These are phyloP conservation scores for Hanseniaspora uvarum DNA, from an alignment of 1,139 yeast species.

Conservation along the genomic window DNA sequence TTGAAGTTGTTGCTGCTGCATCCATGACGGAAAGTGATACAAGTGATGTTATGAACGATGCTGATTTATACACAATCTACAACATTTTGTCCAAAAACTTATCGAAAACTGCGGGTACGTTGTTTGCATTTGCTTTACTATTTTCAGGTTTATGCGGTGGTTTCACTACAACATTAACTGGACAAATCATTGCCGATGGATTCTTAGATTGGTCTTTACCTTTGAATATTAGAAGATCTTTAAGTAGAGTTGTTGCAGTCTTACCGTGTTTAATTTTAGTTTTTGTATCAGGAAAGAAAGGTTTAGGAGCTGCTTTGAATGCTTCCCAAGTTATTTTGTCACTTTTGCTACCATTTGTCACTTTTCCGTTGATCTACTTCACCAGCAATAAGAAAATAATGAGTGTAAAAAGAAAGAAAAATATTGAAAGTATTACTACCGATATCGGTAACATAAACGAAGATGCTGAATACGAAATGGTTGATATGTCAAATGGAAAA, in stretches of 20 bases:
- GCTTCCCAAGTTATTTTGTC: conserved; percentile 67
- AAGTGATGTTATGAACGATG: conserved; percentile 49
- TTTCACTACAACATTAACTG: conserved; percentile 70
- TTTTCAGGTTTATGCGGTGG: conserved; percentile 78
- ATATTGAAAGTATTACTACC: background rate
- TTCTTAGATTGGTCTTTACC: conserved; percentile 61
- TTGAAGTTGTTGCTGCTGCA: conserved; percentile 63
- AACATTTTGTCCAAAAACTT: conserved; percentile 49
- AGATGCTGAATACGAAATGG: conserved; percentile 23
- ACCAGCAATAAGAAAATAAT: conserved; percentile 51
- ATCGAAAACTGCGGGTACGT: conserved; percentile 60
- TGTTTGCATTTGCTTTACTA: conserved; percentile 63
- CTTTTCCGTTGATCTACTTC: conserved; percentile 66
- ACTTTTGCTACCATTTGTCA: conserved; percentile 58
- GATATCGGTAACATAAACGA: background rate
- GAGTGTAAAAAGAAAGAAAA: conserved; percentile 36
- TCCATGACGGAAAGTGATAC: conserved; percentile 41
- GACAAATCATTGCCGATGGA: conserved; percentile 73
- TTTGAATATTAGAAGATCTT: conserved; percentile 59
- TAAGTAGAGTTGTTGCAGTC: conserved; percentile 64
- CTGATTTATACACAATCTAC: conserved; percentile 67
- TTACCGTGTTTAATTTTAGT: conserved; percentile 61
- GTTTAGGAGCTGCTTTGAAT: conserved; percentile 58
- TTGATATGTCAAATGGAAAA: conserved; percentile 61
- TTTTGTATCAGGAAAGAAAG: conserved; percentile 55